Evolutionary conservation across 495 filamentous ascomycete genomes (phyloP).

Genomic region (Trichoderma reesei): DNA sequence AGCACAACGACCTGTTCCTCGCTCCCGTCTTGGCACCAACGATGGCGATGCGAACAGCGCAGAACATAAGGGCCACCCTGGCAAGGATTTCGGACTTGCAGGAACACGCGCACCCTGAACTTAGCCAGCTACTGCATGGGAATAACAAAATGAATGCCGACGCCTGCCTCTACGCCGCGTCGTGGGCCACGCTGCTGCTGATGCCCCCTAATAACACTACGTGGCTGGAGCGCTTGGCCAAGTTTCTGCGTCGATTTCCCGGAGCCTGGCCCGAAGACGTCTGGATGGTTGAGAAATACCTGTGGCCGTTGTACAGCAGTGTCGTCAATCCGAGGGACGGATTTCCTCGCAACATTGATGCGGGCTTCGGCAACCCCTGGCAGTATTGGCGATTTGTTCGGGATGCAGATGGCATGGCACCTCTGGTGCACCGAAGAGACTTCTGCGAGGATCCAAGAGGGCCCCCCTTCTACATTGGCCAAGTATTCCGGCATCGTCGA

Average conservation of each 20-base stretch:
- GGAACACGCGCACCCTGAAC: constrained; percentile 9
- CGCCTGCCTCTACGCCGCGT: constrained; percentile 60
- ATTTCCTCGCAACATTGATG: constrained; percentile 8
- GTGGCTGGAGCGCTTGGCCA: constrained; percentile 41
- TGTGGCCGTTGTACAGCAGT: constrained; percentile 47
- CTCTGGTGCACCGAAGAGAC: constrained; percentile 40
- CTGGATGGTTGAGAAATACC: constrained; percentile 53
- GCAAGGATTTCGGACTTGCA: constrained; percentile 23
- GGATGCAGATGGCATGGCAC: constrained; percentile 50
- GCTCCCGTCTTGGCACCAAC: constrained; percentile 48
- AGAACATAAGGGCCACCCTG: constrained; percentile 59
- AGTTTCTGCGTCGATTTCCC: constrained; percentile 56
- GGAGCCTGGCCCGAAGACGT: constrained; percentile 62
- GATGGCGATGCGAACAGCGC: constrained; percentile 65
- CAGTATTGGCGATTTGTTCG: constrained; percentile 49
- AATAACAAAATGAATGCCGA: constrained; percentile 45
- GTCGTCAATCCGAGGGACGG: constrained; percentile 16
- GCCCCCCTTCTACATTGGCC: constrained; percentile 68
- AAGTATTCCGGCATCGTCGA: constrained; percentile 72
- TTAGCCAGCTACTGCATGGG: constrained; percentile 24
- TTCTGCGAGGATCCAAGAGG: constrained; percentile 26
- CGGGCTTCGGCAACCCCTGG: constrained; percentile 19
- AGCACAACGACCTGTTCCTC: constrained; percentile 48
- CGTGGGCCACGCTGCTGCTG: constrained; percentile 67
- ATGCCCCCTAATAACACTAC: constrained; percentile 31